Evolutionary conservation across 2,329 filamentous ascomycete genomes (phyloP), one percentile per base, ranked within the genome.

Genomic region (Penicillium sp.): DNA sequence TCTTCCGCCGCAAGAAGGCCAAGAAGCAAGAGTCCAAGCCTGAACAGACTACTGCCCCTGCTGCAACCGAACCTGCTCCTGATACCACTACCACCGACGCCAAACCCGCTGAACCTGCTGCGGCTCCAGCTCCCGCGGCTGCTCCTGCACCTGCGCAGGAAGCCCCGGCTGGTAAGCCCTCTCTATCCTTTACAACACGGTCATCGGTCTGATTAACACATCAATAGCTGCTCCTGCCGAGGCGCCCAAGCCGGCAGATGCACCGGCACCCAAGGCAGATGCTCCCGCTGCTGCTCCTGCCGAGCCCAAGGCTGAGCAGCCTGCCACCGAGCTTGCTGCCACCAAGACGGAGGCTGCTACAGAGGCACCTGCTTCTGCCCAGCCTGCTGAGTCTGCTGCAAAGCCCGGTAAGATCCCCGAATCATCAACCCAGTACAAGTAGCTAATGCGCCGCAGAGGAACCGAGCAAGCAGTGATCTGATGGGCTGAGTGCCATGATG

Each of bases 361-460:
- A 22, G 18, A 22, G 18, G 18, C 18, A 5, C 18, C 45, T 32
- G 54, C 54, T 33, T 17, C 41, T 41, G 57, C 62, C 43, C 66
- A 70, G 55, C 69, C 45, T 14, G 26, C 56, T 37, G 64, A 66
- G 23, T 52, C 59, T 17, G 32, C 57, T 20, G 53, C 56, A 22
- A 22, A 22, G 18, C 18, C 18, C 18, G 18, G 18, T 22, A 22
- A 5, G 18, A 22, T 9, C 5, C 18, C 18, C 5, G 5, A 9
- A 5, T 22, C 9, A 22, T 22, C 18, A 22, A 22, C 5, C 9
- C 5, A 9, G 9, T 9, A 22, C 5, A 22, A 22, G 9, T 5
- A 5, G 18, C 18, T 22, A 22, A 22, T 9, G 18, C 5, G 18
- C n/a, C 9, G 18, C 18, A 22, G 18, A 22, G 18, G 18, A 22